These are phyloP conservation scores for Globisporangium parvum DNA, from an alignment of 352 stramenopile genomes.

Conservation along the genomic window DNA sequence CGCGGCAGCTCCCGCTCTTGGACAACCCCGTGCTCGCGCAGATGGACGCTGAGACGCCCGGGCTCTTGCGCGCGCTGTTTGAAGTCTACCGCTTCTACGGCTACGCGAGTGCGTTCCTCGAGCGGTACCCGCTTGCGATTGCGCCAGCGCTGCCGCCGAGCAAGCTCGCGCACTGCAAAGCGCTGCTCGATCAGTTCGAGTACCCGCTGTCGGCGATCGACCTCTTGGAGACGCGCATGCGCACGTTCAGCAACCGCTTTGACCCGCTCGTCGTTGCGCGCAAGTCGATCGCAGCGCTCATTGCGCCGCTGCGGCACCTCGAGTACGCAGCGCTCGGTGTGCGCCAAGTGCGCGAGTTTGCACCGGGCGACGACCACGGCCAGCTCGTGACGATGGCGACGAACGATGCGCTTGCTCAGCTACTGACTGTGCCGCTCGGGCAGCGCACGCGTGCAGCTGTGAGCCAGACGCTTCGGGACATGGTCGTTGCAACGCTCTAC, in stretches of 20 bases:
- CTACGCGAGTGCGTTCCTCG: slow-evolving; percentile 31
- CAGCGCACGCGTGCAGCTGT: slow-evolving; percentile 25
- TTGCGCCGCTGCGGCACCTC: slow-evolving; percentile 33
- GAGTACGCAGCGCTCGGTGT: slow-evolving; percentile 49
- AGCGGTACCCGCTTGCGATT: slow-evolving; percentile 39
- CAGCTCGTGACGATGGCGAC: slow-evolving; percentile 17
- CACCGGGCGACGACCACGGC: slow-evolving; percentile 14
- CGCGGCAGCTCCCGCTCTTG: slow-evolving; percentile 39
- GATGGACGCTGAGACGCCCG: slow-evolving; percentile 33
- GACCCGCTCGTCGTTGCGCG: slow-evolving; percentile 33
- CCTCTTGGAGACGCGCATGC: slow-evolving; percentile 40
- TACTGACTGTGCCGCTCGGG: slow-evolving; percentile 26
- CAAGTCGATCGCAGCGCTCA: slow-evolving; percentile 32
- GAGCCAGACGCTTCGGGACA: slow-evolving; percentile 31
- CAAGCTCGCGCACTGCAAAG: slow-evolving; percentile 53
- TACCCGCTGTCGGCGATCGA: slow-evolving; percentile 61
- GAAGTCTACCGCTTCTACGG: slow-evolving; percentile 83
- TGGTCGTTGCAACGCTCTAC: slow-evolving; percentile 49
- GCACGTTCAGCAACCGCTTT: slow-evolving; percentile 50
- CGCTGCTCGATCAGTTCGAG: slow-evolving; percentile 48
- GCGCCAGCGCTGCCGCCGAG: slow-evolving; percentile 21
- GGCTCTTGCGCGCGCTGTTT: slow-evolving; percentile 48
- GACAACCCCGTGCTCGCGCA: slow-evolving; percentile 47
- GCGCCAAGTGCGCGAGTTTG: slow-evolving; percentile 33
- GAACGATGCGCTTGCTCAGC: slow-evolving; percentile 22